These are phyloP conservation scores for Ormosia semicastrata DNA, from an alignment of 306 rosid genomes.

Conservation along the genomic window DNA sequence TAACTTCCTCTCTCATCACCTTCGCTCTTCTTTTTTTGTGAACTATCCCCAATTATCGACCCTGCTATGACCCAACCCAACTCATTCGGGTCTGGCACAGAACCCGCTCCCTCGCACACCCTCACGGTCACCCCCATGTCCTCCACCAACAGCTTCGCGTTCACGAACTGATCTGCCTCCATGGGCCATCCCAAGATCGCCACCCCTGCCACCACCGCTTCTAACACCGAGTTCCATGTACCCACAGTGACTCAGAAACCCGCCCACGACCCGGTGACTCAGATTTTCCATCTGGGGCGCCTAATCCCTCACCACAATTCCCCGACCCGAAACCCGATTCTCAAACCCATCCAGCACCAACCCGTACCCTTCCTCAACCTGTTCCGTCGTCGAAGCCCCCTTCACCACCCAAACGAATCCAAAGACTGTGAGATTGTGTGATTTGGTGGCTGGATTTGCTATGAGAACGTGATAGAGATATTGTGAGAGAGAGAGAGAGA, in stretches of 20 bases:
- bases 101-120: conserved; percentile 48
- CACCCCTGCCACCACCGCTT: conserved; percentile 49
- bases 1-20: conserved; percentile 37
- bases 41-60: conserved; percentile 28
- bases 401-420: too few species aligned
- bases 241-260: conserved; percentile 41
- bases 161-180: conserved; percentile 77
- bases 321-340: too few species aligned
- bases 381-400: too few species aligned
- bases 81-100: conserved; percentile 52
- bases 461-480: too few species aligned
- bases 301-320: too few species aligned
- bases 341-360: too few species aligned
- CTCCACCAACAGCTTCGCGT: conserved; percentile 57
- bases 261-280: conserved; percentile 35
- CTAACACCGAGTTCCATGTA: conserved; percentile 58
- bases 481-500: too few species aligned
- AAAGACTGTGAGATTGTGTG: too few species aligned
- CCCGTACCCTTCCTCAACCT: too few species aligned
- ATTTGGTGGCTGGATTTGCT: too few species aligned
- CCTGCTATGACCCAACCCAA: conserved; percentile 29
- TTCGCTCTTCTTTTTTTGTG: conserved; percentile 24
- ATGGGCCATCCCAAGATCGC: conserved; percentile 73
- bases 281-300: too few species aligned
- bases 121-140: conserved; percentile 43